Evolutionary conservation across 805 yeast species (phyloP), one percentile per base, ranked within the genome.

Genomic region (Candida maris): DNA sequence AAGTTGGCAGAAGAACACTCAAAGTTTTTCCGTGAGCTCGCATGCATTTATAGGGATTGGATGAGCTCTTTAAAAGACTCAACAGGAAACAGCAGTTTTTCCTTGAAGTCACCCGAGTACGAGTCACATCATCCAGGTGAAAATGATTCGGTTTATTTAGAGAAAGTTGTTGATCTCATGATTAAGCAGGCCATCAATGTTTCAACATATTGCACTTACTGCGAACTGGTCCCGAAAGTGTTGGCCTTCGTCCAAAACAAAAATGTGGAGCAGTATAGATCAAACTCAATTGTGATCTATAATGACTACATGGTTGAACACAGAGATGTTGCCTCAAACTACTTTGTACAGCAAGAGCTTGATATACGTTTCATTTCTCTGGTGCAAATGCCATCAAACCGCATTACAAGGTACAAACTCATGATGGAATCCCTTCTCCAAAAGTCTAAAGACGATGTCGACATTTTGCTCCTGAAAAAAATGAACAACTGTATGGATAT

Each of bases 331-430:
- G 44, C 44, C 14, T 32, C 42, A n/a, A 50, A 27, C 42, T 48
- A 36, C 65, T 68, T 16, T 56, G 57, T 61, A 57, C 67, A 73
- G 42, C 65, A 68, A 4, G 46, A 45, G 3, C 47, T 66, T 48
- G 85, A 79, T 51, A 59, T 76, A 19, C 70, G 82, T 4, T 74
- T 79, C 33, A 48, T 54, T 21, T 76, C 82, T 0, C 61, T 78
- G 42, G 54, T 74, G 19, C 79, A 75, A 46, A 68, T 67, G 53
- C 83, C 85, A 3, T 61, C 75, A 8, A 55, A 70, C 27, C 54
- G 83, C 43, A 59, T 73, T 6, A 54, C 70, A 3, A 73, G 75
- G 44, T 77, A 77, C 48, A 64, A 68, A 36, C 56, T 77, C 23
- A 64, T 77, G n/a, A 44, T 74, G n/a, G 73, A 71, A 20, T 58